Evolutionary conservation across 1,284 basidiomycete genomes (phyloP).

Genomic region (Pseudozyma sp.): DNA sequence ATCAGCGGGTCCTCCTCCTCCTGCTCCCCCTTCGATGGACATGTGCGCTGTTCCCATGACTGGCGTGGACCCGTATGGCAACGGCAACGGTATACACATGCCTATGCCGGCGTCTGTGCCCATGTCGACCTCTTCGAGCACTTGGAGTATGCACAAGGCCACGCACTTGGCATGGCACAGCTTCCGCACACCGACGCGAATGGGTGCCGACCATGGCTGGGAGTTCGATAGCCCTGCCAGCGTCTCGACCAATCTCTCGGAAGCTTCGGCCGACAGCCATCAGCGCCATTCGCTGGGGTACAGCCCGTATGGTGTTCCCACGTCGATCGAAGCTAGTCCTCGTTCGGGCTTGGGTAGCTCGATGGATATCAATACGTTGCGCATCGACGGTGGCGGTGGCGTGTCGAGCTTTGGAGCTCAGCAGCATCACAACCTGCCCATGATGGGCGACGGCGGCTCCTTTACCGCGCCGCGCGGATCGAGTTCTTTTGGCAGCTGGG

Average conservation of each 20-base stretch:
- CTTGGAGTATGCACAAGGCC: conserved; percentile 15
- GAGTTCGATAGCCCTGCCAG: conserved; percentile 47
- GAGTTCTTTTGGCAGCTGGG: conserved; percentile 14
- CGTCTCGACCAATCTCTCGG: conserved; percentile 41
- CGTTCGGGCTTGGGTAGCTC: conserved; percentile 30
- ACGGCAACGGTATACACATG: conserved; percentile 22
- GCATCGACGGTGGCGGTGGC: conserved; percentile 26
- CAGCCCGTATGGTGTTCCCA: conserved; percentile 31
- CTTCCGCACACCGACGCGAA: conserved; percentile 25
- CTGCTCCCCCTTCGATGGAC: conserved; percentile 6
- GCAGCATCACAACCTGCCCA: background rate
- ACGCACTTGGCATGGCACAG: conserved; percentile 17
- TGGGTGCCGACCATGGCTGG: conserved; percentile 16
- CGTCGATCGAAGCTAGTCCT: conserved; percentile 40
- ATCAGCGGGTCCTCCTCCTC: background rate
- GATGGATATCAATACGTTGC: conserved; percentile 35
- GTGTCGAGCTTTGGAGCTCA: conserved; percentile 8
- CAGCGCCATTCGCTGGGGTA: conserved; percentile 23
- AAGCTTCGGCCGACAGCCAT: conserved; percentile 37
- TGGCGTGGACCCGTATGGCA: conserved; percentile 13
- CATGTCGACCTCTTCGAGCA: conserved; percentile 13
- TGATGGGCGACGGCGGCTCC: conserved; percentile 7
- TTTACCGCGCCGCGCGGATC: conserved; percentile 7
- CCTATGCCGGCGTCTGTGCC: conserved; percentile 14
- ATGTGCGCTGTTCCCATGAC: conserved; percentile 1